Evolutionary conservation across 805 yeast species (phyloP).

Genomic region (Kodamaea neixiangensis): DNA sequence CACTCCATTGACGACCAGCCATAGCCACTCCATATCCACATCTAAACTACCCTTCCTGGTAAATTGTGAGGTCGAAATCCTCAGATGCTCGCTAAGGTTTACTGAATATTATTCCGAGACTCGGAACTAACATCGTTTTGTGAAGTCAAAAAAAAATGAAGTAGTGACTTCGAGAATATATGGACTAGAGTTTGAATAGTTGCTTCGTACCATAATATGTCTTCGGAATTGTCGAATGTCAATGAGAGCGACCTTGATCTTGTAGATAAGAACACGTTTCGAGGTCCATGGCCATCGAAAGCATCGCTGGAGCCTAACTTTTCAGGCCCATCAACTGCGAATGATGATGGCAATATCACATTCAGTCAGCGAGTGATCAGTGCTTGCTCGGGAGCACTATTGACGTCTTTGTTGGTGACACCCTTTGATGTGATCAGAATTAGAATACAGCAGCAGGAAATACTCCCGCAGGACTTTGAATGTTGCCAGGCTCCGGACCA

Average conservation of each 20-base stretch:
- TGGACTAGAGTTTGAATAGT: not conserved
- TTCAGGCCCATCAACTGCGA: slow-evolving; percentile 6
- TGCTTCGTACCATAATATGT: not conserved
- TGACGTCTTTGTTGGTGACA: slow-evolving; percentile 73
- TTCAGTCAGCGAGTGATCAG: slow-evolving; percentile 69
- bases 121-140: not conserved
- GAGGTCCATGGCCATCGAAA: not conserved
- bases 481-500: slow-evolving; percentile 27
- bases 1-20: too few relatives aligned
- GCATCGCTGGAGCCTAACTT: not conserved
- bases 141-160: not conserved
- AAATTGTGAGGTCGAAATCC: too few relatives aligned
- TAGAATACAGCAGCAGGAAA: slow-evolving; percentile 74
- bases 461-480: slow-evolving; percentile 37
- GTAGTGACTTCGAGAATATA: not conserved
- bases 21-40: too few relatives aligned
- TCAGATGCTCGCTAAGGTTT: not conserved
- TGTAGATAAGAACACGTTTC: not conserved
- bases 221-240: not conserved
- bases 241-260: not conserved
- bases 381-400: slow-evolving; percentile 73
- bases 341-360: slow-evolving; percentile 33
- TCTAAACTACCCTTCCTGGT: too few relatives aligned
- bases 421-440: slow-evolving; percentile 82
- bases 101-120: not conserved